A percentile compares a stretch with the other conserved stretches of the same genome.
Conservation (phyloP, 225 moss, liverwort and hornwort genomes). For the Thuidium tamariscinum region DNA sequence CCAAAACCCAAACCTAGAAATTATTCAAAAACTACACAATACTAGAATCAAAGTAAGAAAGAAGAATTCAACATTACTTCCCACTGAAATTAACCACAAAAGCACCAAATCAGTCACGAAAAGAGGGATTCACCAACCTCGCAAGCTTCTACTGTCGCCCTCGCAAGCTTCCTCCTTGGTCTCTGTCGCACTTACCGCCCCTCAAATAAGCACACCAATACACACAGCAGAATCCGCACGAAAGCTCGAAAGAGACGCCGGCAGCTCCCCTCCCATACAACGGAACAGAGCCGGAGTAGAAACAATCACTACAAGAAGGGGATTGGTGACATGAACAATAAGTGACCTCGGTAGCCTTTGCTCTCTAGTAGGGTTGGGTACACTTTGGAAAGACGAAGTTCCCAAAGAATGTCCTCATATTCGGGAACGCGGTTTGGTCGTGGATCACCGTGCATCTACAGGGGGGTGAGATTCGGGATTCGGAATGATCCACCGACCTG, state of each 20-base stretch:
- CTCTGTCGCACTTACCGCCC: background rate
- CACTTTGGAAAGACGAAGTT: background rate
- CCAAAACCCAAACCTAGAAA: background rate
- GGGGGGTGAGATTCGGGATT: background rate
- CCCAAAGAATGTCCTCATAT: background rate
- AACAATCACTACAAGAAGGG: background rate
- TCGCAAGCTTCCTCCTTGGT: background rate
- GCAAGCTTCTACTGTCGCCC: background rate
- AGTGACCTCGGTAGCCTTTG: background rate
- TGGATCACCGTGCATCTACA: background rate
- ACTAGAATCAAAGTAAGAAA: background rate
- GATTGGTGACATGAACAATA: background rate
- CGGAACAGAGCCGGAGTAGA: background rate
- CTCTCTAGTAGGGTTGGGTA: background rate
- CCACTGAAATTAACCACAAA: background rate
- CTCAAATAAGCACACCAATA: background rate
- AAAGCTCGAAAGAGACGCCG: background rate
- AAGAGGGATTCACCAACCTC: background rate
- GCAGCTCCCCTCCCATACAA: background rate
- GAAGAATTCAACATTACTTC: background rate
- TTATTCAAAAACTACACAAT: background rate
- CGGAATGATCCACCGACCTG: slow-evolving; percentile 3
- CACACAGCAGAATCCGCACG: background rate
- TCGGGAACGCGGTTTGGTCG: background rate
- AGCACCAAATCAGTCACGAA: background rate